Base-by-base conservation (phyloP, 148 eudicot genomes). In the Heliosperma pusillum region DNA sequence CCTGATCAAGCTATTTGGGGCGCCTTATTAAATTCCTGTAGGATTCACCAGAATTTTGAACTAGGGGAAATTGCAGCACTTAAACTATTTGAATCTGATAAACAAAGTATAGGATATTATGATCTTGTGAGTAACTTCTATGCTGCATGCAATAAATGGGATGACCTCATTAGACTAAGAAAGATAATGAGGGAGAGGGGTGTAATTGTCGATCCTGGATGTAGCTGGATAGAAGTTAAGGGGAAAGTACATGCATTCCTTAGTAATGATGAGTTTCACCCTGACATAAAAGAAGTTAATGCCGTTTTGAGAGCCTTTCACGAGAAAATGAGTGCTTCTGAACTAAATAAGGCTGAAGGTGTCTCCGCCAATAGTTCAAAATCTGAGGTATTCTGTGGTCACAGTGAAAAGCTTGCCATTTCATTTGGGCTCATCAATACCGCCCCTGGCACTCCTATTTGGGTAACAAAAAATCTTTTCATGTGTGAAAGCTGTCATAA, bases 151-250 rank as follows among this genome's bases (percentile, higher is more conserved):
- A 87, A 85, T 33, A 88, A 85, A 73, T 91, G 97, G 98, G 93
- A 94, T 66, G 89, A 88, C 60, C 87, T 91, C 60, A 87, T 90
- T 7, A 81, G 74, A 77, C 66, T 94, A 62, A 81, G 90, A 77
- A 88, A 82, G 79, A 79, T 74, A 33, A 91, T 94, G 98, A 86
- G 55, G 71, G 96, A 91, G 55, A 85, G 81, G 81, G 96, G 96
- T 45, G 55, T 94, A 13, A 83, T 83, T 40, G 82, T 88, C 66
- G 98, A 94, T 82, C 93, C 98, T 33, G 93, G 91, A 1, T 94
- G 98, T 80, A 94, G 98, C 76, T 91, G 98, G 98, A 82, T 94
- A 60, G 98, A 94, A 85, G 92, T 91, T 36, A 94, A 91, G 77
- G 98, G 98, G 66, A 86, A 79, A 66, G 88, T 94, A 62, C 93